A percentile compares a stretch with the other conserved stretches of the same genome.
phyloP scores from a whole-genome alignment of 129 eudicot genomes.

The Saussurea involucrata region DNA sequence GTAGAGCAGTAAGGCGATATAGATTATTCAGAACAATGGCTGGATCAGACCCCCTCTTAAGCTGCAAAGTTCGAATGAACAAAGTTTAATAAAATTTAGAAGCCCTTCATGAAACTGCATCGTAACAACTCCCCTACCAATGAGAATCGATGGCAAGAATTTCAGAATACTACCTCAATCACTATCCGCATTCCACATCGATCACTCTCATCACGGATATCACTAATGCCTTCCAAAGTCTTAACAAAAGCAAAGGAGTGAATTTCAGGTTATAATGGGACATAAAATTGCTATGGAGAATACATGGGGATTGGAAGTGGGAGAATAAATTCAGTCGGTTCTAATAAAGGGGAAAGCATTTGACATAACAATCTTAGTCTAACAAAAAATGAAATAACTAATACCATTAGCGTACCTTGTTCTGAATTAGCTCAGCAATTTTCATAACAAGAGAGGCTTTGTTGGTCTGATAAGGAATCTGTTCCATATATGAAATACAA shows the following conservation, averaged over 20 bases:
- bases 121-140: slow-evolving; percentile 2
- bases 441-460: slow-evolving; percentile 87
- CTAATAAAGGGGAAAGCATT: neutral
- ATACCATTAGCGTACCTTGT: slow-evolving; percentile 51
- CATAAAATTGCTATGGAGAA: neutral
- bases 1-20: slow-evolving; percentile 85
- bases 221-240: slow-evolving; percentile 93
- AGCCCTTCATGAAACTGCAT: neutral
- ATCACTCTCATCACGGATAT: slow-evolving; percentile 98
- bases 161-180: slow-evolving; percentile 66
- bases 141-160: slow-evolving; percentile 9
- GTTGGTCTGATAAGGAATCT: slow-evolving; percentile 98
- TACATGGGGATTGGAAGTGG: neutral
- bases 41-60: slow-evolving; percentile 91
- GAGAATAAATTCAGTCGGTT: neutral
- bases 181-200: slow-evolving; percentile 97
- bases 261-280: slow-evolving; percentile 5
- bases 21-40: slow-evolving; percentile 79
- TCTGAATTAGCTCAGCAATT: slow-evolving; percentile 89
- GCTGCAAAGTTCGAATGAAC: slow-evolving; percentile 39
- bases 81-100: neutral
- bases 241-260: slow-evolving; percentile 11
- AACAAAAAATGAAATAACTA: slow-evolving; percentile 2
- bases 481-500: slow-evolving; percentile 32
- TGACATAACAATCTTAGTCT: neutral